A percentile compares a stretch with the other conserved stretches of the same genome.
Evolutionary conservation across 2,329 filamentous ascomycete genomes (phyloP).

Genomic region (Xylariomycetidae sp.): DNA sequence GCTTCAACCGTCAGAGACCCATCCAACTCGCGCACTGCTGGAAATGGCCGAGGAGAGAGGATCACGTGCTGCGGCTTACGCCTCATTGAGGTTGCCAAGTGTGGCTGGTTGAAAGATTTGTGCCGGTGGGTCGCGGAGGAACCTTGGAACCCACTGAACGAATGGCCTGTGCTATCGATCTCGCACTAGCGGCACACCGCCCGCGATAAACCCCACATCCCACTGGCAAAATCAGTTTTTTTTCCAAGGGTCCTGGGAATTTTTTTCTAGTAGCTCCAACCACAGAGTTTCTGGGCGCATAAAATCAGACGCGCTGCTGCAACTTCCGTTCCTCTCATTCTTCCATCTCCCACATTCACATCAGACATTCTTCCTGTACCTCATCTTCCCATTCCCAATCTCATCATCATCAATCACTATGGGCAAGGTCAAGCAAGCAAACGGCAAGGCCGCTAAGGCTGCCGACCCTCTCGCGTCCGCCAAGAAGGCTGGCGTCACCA

Average conservation of each 20-base stretch:
- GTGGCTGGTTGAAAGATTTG: no score
- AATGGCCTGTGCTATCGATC: constrained; percentile 7
- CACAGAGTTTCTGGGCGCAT: constrained; percentile 14
- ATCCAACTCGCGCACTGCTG: no score
- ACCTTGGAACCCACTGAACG: no score
- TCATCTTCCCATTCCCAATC: constrained; percentile 9
- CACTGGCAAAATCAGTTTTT: constrained; percentile 22
- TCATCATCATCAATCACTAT: constrained; percentile 38
- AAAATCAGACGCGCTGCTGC: constrained; percentile 9
- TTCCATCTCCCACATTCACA: constrained; percentile 4
- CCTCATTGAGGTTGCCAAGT: no score
- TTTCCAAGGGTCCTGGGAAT: constrained; percentile 13
- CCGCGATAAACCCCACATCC: constrained; percentile 13
- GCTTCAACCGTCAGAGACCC: no score
- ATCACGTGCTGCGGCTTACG: no score
- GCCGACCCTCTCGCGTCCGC: constrained; percentile 45
- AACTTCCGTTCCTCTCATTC: constrained; percentile 1
- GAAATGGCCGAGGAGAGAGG: no score
- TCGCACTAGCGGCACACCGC: constrained; percentile 19
- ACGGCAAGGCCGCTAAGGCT: constrained; percentile 45
- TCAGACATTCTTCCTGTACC: constrained; percentile 9
- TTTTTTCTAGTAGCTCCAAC: constrained; percentile 14
- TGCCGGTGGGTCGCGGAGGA: no score
- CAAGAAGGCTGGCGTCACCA: constrained; percentile 63
- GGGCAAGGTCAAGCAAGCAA: constrained; percentile 62